Conservation (phyloP, 768 basidiomycete species). For the Trametes gibbosa region DNA sequence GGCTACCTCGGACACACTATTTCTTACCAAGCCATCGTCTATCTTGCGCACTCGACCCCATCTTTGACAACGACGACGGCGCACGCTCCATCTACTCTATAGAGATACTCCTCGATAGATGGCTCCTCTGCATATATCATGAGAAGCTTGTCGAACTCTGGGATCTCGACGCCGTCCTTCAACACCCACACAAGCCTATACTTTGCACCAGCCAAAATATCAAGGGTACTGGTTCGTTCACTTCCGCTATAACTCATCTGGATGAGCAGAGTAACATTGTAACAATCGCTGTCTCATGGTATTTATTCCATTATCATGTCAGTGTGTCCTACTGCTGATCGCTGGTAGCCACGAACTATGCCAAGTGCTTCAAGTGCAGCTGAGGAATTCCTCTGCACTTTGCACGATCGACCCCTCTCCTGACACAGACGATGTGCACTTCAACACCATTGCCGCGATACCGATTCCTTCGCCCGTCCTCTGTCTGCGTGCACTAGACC, state of each 20-base stretch:
- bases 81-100: constrained; percentile 34
- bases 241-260: constrained; percentile 17
- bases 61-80: constrained; percentile 10
- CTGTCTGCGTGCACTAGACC: constrained; percentile 16
- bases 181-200: constrained; percentile 1
- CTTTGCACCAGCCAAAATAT: constrained; percentile 9
- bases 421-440: neutral
- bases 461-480: constrained; percentile 14
- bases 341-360: constrained; percentile 15
- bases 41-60: constrained; percentile 4
- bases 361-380: constrained; percentile 13
- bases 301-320: constrained; percentile 4
- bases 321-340: constrained; percentile 13
- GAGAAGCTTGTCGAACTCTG: constrained; percentile 44
- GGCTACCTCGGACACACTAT: constrained; percentile 8
- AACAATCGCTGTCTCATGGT: constrained; percentile 25
- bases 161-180: constrained; percentile 29
- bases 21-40: constrained; percentile 5
- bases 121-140: constrained; percentile 44
- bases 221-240: constrained; percentile 14
- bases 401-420: neutral
- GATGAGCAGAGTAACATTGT: constrained; percentile 14
- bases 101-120: constrained; percentile 43
- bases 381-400: constrained; percentile 2
- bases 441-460: constrained; percentile 1